phyloP scores from a whole-genome alignment of 371 early-diverging fungal species.

The Apophysomyces elegans region DNA sequence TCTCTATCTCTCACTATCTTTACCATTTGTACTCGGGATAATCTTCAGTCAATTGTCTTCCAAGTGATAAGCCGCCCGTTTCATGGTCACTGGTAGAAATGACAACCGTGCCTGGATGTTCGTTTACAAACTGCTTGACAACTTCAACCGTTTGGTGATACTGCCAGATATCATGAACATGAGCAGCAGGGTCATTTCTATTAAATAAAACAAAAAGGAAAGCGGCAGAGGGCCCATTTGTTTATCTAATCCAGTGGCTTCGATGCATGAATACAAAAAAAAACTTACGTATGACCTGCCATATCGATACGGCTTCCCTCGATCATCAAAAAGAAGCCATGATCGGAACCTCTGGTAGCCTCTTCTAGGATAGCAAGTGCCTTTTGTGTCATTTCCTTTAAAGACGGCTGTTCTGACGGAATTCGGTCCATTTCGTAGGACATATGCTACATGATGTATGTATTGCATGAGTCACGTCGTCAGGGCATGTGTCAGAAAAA shows the following conservation, averaged over 20 bases:
- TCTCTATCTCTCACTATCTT: not conserved
- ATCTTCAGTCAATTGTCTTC: constrained; percentile 48
- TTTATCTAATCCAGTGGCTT: too few relatives aligned
- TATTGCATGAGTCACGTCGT: too few relatives aligned
- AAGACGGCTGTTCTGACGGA: constrained; percentile 62
- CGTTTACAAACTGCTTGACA: constrained; percentile 66
- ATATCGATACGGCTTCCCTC: constrained; percentile 59
- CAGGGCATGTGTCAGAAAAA: not conserved
- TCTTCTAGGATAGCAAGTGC: constrained; percentile 64
- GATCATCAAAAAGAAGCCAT: constrained; percentile 74
- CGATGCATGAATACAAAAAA: not conserved
- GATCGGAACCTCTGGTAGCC: constrained; percentile 33
- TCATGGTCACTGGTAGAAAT: constrained; percentile 71
- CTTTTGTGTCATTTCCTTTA: constrained; percentile 74
- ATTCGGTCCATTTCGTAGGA: constrained; percentile 82
- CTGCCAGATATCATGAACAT: constrained; percentile 74
- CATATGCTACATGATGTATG: constrained; percentile 61
- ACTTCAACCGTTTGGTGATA: constrained; percentile 68
- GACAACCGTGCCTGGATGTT: constrained; percentile 69
- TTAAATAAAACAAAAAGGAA: not conserved
- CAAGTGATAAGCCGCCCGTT: constrained; percentile 61
- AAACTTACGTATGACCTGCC: constrained; percentile 42
- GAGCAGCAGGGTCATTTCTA: constrained; percentile 80
- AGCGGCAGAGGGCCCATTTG: too few relatives aligned
- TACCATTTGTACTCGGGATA: constrained; percentile 79